Conservation (phyloP, 1,284 basidiomycete species). For the Rhodotorula glutinis region DNA sequence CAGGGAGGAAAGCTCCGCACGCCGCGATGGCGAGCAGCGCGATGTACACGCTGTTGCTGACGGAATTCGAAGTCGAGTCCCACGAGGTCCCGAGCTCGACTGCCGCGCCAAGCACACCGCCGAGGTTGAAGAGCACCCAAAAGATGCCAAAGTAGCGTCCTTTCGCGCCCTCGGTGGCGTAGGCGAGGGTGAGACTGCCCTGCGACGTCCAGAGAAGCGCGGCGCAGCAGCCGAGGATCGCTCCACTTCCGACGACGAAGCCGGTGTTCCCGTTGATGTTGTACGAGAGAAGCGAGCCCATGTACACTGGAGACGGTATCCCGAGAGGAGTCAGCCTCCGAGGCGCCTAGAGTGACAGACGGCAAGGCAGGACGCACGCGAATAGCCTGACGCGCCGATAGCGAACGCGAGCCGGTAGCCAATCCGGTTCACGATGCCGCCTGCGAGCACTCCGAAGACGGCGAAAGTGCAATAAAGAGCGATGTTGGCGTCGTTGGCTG, state of each 20-base stretch:
- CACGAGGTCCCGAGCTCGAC: conserved; percentile 61
- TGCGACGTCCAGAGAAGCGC: conserved; percentile 82
- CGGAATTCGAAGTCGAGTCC: conserved; percentile 33
- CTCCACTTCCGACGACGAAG: conserved; percentile 36
- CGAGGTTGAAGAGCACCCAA: conserved; percentile 66
- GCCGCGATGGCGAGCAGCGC: conserved; percentile 40
- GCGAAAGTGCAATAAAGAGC: conserved; percentile 37
- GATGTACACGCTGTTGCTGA: conserved; percentile 37
- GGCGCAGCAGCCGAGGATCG: conserved; percentile 67
- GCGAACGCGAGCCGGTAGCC: conserved; percentile 69
- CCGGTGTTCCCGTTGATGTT: conserved; percentile 46
- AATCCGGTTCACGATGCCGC: conserved; percentile 68
- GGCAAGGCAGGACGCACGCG: conserved; percentile 5
- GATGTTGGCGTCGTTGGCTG: conserved; percentile 30
- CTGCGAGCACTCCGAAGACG: conserved; percentile 46
- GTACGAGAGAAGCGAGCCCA: conserved; percentile 61
- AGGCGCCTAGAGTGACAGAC: no score
- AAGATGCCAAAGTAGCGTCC: conserved; percentile 67
- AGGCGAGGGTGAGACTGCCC: conserved; percentile 76
- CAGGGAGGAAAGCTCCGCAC: conserved; percentile 24
- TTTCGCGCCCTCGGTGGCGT: conserved; percentile 67
- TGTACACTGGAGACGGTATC: conserved; percentile 55
- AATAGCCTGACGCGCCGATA: conserved; percentile 66
- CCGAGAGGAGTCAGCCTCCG: neutral
- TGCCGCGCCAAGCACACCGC: conserved; percentile 65